Base-by-base conservation (phyloP, 495 filamentous ascomycete genomes). In the Podospora fimiseda region DNA sequence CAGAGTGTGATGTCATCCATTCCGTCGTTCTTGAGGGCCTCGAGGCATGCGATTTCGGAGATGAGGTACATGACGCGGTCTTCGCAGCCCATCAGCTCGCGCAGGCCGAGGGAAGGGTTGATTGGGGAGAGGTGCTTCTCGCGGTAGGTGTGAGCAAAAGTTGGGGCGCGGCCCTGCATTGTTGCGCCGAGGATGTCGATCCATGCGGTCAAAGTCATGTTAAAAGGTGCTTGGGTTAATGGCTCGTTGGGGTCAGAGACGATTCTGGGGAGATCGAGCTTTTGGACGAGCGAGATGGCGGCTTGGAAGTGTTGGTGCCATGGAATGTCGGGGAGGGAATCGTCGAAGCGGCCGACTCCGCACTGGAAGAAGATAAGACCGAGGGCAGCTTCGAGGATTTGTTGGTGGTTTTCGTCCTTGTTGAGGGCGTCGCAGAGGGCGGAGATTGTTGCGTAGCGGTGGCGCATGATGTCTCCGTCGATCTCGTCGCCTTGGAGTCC, bases 331-430 rank as follows among this genome's bases (percentile, higher is more conserved):
- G 90, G 90, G 11, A 98, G 82, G 47, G 77, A 79, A 60, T 96
- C 93, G 60, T 90, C 86, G 3, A 86, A 80, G 43, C 87, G 76
- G 30, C 93, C 93, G 51, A 97, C 91, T 14, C 88, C 88, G 73
- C 87, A 92, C 60, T 96, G 91, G 77, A 96, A 98, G 74, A 97
- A 90, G 55, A 96, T 95, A 82, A 98, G 91, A 45, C 89, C 93
- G 7, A 98, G 76, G 1, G 92, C 90, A 2, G 93, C 90, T 70
- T 98, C 93, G 11, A 98, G 80, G 57, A 96, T 95, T 61, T 92
- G 77, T 43, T 86, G 78, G 66, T 95, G 90, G 55, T 96, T 75
- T 57, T 81, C 80, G 60, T 98, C 92, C 24, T 77, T 71, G 53
- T 82, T 82, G 27, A 97, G 75, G 0, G 92, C 88, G 54, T 90